Base-by-base conservation (phyloP, 2,329 filamentous ascomycete genomes). In the Aspergillus luchuensis region DNA sequence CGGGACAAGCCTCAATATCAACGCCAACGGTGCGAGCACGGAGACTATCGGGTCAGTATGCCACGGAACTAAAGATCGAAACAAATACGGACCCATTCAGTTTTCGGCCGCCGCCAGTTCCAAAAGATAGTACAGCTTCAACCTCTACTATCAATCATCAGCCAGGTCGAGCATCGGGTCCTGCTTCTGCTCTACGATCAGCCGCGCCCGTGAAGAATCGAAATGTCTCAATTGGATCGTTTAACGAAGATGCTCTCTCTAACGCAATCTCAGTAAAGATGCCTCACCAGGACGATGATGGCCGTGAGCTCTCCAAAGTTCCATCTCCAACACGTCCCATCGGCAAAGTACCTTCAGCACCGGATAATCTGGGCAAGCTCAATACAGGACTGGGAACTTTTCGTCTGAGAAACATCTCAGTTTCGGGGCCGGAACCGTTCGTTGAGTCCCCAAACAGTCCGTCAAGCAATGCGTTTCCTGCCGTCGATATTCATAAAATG, bases 21-120 rank as follows among this genome's bases (percentile, higher is more conserved):
- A 56, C 51, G 21, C 76, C 75, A 59, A 82, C 87, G 43, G 90
- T 96, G 55, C 85, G 91, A 56, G 91, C 85, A 67, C 85, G 93
- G 62, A 86, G 93, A 63, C 79, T 96, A 33, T 97, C 93, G 3
- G 91, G 90, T 7, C 89, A 91, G 68, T 91, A 91, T 68, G 80
- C 85, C 13, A 93, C 91, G 73, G 90, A 93, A 70, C 81, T 98
- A 54, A 96, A 92, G 78, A 97, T 98, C 58, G 91, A 97, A 75
- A 97, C 92, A 10, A 79, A 78, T 73, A 54, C 75, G 21, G 69
- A 67, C 21, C 63, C 62, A 13, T 59, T 62, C 45, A 65, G 60
- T 6, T 67, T 65, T 54, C 68, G 63, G 39, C 67, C 69, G 19
- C 67, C 70, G 30, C 65, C 72, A 15, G 56, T 71, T 21, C 72